Percentiles rank a stretch among this genome's conserved stretches.
phyloP scores from a whole-genome alignment of 768 basidiomycete genomes.

The Hygrophoropsis aurantiaca region DNA sequence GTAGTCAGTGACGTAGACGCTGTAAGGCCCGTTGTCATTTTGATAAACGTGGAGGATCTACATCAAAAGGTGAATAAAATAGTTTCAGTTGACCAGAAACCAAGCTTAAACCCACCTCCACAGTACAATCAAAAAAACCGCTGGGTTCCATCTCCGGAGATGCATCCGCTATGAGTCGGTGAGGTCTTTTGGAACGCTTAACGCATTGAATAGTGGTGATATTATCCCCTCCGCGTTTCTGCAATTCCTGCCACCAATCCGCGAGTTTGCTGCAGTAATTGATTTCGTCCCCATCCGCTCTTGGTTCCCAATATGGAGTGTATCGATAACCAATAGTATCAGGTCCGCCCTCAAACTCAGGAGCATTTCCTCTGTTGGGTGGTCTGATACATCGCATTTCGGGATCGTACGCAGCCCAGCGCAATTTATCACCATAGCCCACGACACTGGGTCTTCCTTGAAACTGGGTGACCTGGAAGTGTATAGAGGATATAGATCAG shows the following conservation, averaged over 20 bases:
- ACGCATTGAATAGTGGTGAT: conserved; percentile 13
- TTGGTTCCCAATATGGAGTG: conserved; percentile 46
- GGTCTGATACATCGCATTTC: conserved; percentile 35
- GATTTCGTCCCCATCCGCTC: conserved; percentile 34
- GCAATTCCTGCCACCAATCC: conserved; percentile 51
- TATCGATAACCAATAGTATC: conserved; percentile 38
- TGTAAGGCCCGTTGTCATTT: conserved; percentile 39
- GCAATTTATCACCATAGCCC: conserved; percentile 46
- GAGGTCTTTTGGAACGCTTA: conserved; percentile 27
- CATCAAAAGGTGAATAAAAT: background rate
- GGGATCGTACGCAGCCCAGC: conserved; percentile 57
- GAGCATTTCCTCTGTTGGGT: conserved; percentile 36
- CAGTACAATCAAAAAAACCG: conserved; percentile 63
- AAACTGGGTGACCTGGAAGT: conserved; percentile 33
- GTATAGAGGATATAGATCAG: background rate
- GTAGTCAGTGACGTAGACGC: conserved; percentile 68
- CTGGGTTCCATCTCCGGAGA: conserved; percentile 41
- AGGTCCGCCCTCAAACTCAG: conserved; percentile 29
- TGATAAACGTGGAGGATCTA: conserved; percentile 50
- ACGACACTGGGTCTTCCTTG: conserved; percentile 33
- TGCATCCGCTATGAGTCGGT: conserved; percentile 51
- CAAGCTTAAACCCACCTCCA: conserved; percentile 45
- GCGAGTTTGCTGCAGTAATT: conserved; percentile 43
- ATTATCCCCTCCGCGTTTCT: conserved; percentile 11
- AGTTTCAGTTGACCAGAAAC: background rate